A percentile compares a stretch with the other conserved stretches of the same genome.
Evolutionary conservation across 2,329 filamentous ascomycete genomes (phyloP).

Genomic region (Fusarium metavorans): DNA sequence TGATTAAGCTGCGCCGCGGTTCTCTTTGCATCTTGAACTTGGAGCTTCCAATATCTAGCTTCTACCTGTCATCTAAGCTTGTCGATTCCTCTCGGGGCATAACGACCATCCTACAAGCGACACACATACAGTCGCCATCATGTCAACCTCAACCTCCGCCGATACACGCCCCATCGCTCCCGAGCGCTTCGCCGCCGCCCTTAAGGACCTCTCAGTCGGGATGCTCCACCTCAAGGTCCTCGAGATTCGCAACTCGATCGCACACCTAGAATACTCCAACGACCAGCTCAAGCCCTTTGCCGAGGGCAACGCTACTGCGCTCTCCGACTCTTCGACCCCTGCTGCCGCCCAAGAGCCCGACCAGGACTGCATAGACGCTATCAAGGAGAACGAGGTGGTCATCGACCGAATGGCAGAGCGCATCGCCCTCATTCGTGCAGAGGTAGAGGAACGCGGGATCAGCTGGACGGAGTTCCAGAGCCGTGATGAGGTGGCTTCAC

Average conservation of each 20-base stretch:
- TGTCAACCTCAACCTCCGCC: conserved; percentile 75
- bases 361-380: conserved; percentile 79
- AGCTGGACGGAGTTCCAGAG: conserved; percentile 69
- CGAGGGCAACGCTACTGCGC: conserved; percentile 57
- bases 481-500: conserved; percentile 57
- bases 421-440: conserved; percentile 71
- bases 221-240: conserved; percentile 79
- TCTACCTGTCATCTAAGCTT: conserved; percentile 1
- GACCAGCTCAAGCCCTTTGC: conserved; percentile 78
- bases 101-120: neutral
- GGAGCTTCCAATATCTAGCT: neutral
- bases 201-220: conserved; percentile 74
- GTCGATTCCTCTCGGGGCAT: neutral
- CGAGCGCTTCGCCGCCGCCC: conserved; percentile 73
- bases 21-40: neutral
- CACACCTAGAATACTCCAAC: conserved; percentile 80
- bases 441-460: conserved; percentile 71
- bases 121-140: conserved; percentile 45
- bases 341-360: conserved; percentile 58
- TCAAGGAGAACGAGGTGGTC: conserved; percentile 77
- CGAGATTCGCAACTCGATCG: conserved; percentile 80
- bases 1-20: conserved; percentile 28
- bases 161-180: conserved; percentile 71
- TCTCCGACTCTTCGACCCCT: conserved; percentile 25
- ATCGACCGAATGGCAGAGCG: conserved; percentile 76